Evolutionary conservation across 2,329 filamentous ascomycete genomes (phyloP), one percentile per base, ranked within the genome.

Genomic region (Ophiostoma triangulosporum): DNA sequence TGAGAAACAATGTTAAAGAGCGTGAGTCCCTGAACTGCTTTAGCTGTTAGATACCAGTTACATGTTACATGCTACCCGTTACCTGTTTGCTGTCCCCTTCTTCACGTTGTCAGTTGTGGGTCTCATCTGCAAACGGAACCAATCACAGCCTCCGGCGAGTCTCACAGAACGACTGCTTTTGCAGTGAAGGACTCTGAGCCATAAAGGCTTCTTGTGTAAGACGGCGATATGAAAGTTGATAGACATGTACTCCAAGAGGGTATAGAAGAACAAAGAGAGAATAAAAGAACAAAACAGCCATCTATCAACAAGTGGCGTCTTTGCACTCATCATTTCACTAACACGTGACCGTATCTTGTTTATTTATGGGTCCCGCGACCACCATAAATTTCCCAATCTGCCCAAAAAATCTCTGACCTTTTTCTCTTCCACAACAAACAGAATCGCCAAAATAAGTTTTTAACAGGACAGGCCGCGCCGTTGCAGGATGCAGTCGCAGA

Each of bases 371-470:
- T 3, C 51, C 17, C 1, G 8, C 4, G 5, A 29, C 17, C 40
- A 11, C 35, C 36, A 50, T 54, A 54, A 54, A 54, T 54, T 48
- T 50, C 35, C n/a, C 52, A 46, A 32, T 29, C 46, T 27, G 43
- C 43, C 17, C 43, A 12, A n/a, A 36, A 53, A 53, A 52, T 48
- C 51, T 52, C 43, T 43, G 31, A 29, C 36, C 20, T 15, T 46
- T 7, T 46, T 26, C 29, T 14, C 31, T 40, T 48, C 51, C 4
- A 36, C 43, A 36, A 26, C n/a, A 35, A 29, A 31, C 22, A 48
- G 12, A 26, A 48, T 49, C 35, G 14, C 35, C 27, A 45, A 40
- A 33, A 31, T 12, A 27, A 3, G 15, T 15, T 15, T 17, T 12
- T n/a, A 17, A 14, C 12, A 26, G 6, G 12, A 29, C 43, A 11